Evolutionary conservation across 257 asterid genomes (phyloP), one percentile per base, ranked within the genome.

Genomic region (Ocimum tenuiflorum): DNA sequence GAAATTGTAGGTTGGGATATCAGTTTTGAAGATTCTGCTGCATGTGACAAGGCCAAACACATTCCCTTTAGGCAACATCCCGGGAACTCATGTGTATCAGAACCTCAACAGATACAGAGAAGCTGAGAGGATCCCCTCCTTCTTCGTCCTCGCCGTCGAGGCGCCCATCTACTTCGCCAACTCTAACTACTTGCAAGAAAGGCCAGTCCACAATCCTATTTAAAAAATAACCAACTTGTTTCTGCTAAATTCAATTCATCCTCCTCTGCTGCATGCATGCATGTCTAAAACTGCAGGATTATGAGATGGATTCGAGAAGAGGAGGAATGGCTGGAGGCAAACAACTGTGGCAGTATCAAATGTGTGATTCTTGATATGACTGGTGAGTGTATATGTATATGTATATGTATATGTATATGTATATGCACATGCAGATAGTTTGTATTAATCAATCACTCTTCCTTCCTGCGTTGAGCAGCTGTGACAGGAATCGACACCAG

Each of bases 1-100:
- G 31, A 68, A n/a, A 46, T 64, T 56, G 12, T 48, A 77, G 78
- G 81, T 77, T 42, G 81, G 78, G 41, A 73, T 72, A 10, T 77
- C 78, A 0, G 82, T 91, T 31, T 91, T 91, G 80, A 91, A 91
- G 91, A 83, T 91, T 65, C 78, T 91, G 38, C 72, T 91, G 83
- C 87, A 91, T 47, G 98, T 91, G 8, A 85, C 96, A 11, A 84
- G 98, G 82, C 98, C 98, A 36, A 91, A 91, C 56, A 89, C 89
- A 1, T 64, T 61, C 45, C 78, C 66, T 14, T 42, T 91, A 62
- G 97, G 98, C 39, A 85, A 82, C 33, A 84, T 92, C 56, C 91
- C 95, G 0, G 96, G 96, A 33, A 89, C 98, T 36, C 88, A 84
- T 31, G 82, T 84, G 60, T 92, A 87, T 71, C 95, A 88, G 70